Conservation (phyloP, 306 rosid species). For the Pterocarpus santalinus region DNA sequence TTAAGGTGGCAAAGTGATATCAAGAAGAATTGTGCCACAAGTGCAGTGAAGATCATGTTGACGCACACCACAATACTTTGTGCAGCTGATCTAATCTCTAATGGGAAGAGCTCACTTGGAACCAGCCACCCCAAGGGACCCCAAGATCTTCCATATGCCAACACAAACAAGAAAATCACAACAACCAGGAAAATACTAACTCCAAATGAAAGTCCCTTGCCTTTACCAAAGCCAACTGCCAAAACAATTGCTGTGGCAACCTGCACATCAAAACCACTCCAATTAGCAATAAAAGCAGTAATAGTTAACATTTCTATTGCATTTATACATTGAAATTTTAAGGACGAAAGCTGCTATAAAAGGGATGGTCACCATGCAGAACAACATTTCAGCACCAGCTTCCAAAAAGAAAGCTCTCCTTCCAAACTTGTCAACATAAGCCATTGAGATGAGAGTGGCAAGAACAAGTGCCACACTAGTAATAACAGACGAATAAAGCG, state of each 20-base stretch:
- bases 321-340: neutral
- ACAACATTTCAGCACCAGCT: constrained; percentile 82
- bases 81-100: constrained; percentile 90
- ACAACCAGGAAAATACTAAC: constrained; percentile 70
- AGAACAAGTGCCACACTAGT: constrained; percentile 75
- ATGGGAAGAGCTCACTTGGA: constrained; percentile 88
- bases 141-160: constrained; percentile 96
- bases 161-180: constrained; percentile 72
- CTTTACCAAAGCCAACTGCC: constrained; percentile 72
- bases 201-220: constrained; percentile 65
- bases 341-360: neutral
- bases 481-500: constrained; percentile 75
- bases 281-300: neutral
- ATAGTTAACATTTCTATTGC: neutral
- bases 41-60: constrained; percentile 80
- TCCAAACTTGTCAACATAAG: constrained; percentile 73
- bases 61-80: constrained; percentile 91
- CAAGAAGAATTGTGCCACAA: constrained; percentile 84
- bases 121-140: constrained; percentile 95
- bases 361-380: constrained; percentile 68
- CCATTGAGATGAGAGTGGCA: constrained; percentile 83
- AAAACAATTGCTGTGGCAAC: constrained; percentile 69
- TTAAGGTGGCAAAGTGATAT: constrained; percentile 77
- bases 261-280: constrained; percentile 43
- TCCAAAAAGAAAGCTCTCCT: constrained; percentile 87